Evolutionary conservation across 495 filamentous ascomycete genomes (phyloP), one percentile per base, ranked within the genome.

Genomic region (Aspergillus carlsbadensis): DNA sequence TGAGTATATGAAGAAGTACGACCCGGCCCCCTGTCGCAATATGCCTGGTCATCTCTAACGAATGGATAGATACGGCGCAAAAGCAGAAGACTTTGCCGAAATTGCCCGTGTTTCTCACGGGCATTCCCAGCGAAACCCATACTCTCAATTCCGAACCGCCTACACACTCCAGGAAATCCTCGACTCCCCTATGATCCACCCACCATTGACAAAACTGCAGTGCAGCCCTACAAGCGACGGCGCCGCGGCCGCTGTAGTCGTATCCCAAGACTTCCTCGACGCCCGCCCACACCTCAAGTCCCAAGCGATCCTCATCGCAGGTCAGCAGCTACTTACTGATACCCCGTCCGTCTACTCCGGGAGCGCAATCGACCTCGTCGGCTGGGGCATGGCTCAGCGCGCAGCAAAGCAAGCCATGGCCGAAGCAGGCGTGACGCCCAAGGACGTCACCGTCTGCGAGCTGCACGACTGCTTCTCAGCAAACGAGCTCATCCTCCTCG

Each of bases 401-500:
- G 92, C 94, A 0, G 84, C 82, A 5, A 66, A 74, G 36, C 70
- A 76, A 0, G 94, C 92, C 6, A 73, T 89, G 54, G 79, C 75
- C 3, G 89, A 98, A 72, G 94, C 94, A 1, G 80, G 81, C 10
- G 78, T 92, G 15, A 74, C 78, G 2, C 72, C 87, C 0, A 69
- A 70, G 15, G 87, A 94, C 55, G 78, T 96, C 59, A 84, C 85
- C 57, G 90, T 97, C 5, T 91, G 88, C 71, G 94, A 98, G 71
- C 75, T 98, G 43, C 94, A 98, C 70, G 94, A 98, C 70, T 98
- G 94, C 73, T 98, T 98, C 80, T 92, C 88, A 5, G 85, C 93
- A 15, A 98, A 98, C 67, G 92, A 97, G 76, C 86, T 98, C 81
- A 80, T 92, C 31, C 83, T 84, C 0, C 83, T 98, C 35, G 93